A percentile compares a stretch with the other conserved stretches of the same genome.
Conservation (phyloP, 2,329 filamentous ascomycete species). For the Colletotrichum musae region DNA sequence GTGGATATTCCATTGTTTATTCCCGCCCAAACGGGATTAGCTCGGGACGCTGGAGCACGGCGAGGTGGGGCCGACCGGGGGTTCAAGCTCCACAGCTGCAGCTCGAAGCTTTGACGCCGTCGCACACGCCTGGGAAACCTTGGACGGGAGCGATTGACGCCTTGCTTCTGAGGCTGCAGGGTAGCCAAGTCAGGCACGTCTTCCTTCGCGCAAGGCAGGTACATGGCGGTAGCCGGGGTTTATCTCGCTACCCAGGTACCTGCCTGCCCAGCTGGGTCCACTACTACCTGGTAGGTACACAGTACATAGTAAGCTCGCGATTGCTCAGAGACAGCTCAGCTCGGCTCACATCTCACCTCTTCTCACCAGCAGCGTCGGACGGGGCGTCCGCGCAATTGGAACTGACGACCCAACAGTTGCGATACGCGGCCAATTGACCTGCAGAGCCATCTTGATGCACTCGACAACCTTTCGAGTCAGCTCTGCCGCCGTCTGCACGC, state of each 20-base stretch:
- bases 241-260: slow-evolving; percentile 4
- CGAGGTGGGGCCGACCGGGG: slow-evolving; percentile 17
- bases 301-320: not conserved
- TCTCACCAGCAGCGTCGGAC: slow-evolving; percentile 20
- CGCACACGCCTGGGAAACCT: slow-evolving; percentile 10
- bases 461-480: not conserved
- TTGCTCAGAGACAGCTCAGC: not conserved
- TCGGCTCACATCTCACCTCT: slow-evolving; percentile 11
- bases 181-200: slow-evolving; percentile 22
- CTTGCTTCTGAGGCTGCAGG: slow-evolving; percentile 35
- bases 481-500: slow-evolving; percentile 1
- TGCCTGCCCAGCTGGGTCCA: too few relatives aligned
- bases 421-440: slow-evolving; percentile 22
- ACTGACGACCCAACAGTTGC: slow-evolving; percentile 27
- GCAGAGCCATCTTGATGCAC: slow-evolving; percentile 10
- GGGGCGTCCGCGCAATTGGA: slow-evolving; percentile 27
- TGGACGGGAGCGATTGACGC: slow-evolving; percentile 18
- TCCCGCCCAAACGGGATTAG: slow-evolving; percentile 33
- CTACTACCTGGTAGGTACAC: too few relatives aligned
- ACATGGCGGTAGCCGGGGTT: not conserved
- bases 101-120: slow-evolving; percentile 27
- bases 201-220: slow-evolving; percentile 17
- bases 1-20: slow-evolving; percentile 41
- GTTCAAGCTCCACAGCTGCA: slow-evolving; percentile 28
- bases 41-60: not conserved